phyloP scores from a whole-genome alignment of 2,329 filamentous ascomycete species.

The Westerdykella aurantiaca region DNA sequence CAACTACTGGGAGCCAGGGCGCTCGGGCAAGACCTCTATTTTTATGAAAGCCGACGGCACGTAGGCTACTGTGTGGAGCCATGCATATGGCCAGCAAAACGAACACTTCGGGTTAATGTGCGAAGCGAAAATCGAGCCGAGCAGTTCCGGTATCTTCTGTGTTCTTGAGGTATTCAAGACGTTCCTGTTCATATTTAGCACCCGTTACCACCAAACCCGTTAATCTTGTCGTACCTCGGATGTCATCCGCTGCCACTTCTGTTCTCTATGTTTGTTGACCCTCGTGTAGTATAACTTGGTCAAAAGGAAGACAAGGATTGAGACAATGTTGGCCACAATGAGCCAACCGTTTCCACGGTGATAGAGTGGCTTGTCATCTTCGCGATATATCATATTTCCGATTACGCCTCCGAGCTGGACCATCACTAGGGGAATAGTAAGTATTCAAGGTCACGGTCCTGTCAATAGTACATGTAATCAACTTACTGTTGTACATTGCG shows the following conservation, averaged over 20 bases:
- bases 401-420: constrained; percentile 44
- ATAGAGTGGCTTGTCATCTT: constrained; percentile 50
- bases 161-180: constrained; percentile 3
- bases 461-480: too few relatives aligned
- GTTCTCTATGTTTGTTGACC: constrained; percentile 3
- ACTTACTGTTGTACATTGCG: constrained; percentile 49
- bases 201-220: not conserved
- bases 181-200: constrained; percentile 1
- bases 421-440: constrained; percentile 24
- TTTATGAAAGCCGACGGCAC: too few relatives aligned
- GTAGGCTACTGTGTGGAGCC: too few relatives aligned
- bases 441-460: too few relatives aligned
- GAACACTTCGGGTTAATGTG: not conserved
- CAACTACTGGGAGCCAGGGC: too few relatives aligned
- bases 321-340: constrained; percentile 2
- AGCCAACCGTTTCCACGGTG: constrained; percentile 2
- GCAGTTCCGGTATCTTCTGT: constrained; percentile 3
- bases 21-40: too few relatives aligned
- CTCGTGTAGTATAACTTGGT: constrained; percentile 4
- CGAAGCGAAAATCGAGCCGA: constrained; percentile 7
- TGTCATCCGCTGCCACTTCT: constrained; percentile 2
- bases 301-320: constrained; percentile 2
- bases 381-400: constrained; percentile 49
- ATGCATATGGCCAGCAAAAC: too few relatives aligned
- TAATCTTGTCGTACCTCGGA: constrained; percentile 1